phyloP scores from a whole-genome alignment of 495 filamentous ascomycete genomes.

The Podospora fimiseda region DNA sequence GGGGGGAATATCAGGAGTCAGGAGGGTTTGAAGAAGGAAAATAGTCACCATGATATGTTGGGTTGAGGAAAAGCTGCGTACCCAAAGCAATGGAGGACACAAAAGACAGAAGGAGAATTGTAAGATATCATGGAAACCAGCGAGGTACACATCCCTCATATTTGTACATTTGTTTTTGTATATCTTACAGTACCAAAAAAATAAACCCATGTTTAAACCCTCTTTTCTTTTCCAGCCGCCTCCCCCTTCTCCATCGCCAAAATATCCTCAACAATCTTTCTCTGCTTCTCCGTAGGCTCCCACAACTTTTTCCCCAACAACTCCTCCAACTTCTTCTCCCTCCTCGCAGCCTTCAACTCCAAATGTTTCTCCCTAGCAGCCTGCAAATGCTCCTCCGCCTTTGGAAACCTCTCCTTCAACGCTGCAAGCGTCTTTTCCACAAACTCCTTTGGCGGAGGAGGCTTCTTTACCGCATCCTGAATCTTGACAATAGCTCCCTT shows the following conservation, averaged over 20 bases:
- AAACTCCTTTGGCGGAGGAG: constrained; percentile 57
- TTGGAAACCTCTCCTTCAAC: constrained; percentile 34
- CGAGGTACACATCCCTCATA: neutral
- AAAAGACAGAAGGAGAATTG: neutral
- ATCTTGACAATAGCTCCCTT: constrained; percentile 77
- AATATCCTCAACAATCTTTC: constrained; percentile 10
- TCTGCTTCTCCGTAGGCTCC: constrained; percentile 7
- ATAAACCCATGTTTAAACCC: constrained; percentile 9
- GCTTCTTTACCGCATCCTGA: constrained; percentile 88
- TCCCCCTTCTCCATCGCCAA: constrained; percentile 1
- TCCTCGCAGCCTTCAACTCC: constrained; percentile 39
- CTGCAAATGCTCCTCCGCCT: constrained; percentile 31
- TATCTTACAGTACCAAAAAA: constrained; percentile 4
- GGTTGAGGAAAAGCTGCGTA: too few species aligned
- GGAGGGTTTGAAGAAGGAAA: constrained; percentile 7
- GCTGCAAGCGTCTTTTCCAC: constrained; percentile 30
- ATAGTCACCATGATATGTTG: too few species aligned
- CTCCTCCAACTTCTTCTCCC: constrained; percentile 28
- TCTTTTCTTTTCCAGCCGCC: constrained; percentile 9
- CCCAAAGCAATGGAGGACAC: too few species aligned
- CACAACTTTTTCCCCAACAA: constrained; percentile 12
- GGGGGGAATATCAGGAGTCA: constrained; percentile 13
- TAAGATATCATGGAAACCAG: too few species aligned
- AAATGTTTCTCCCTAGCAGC: constrained; percentile 33
- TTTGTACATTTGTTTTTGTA: constrained; percentile 6